Base-by-base conservation (phyloP, 148 eudicot genomes). In the Cornus controversa region DNA sequence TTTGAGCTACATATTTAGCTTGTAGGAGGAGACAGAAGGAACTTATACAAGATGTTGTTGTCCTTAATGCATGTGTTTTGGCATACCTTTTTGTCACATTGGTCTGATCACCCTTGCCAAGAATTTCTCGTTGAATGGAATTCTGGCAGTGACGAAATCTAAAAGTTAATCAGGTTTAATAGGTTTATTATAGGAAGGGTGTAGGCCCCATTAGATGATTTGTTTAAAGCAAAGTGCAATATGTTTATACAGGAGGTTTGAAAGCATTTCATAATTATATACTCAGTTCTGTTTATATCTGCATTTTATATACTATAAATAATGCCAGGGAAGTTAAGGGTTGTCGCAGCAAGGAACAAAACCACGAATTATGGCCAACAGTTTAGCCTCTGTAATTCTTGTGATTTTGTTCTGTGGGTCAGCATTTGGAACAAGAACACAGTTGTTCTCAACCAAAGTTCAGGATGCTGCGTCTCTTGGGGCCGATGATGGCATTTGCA, bases 401-500 rank as follows among this genome's bases (percentile, higher is more conserved):
- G 62, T 80, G 20, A 74, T 88, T 60, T 60, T 83, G 20, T 81
- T 85, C 60, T 73, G 27, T 78, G 63, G 79, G 3, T 75, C 68
- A 60, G 77, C 80, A 72, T 69, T 71, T 64, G 85, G 72, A 79
- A 82, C 83, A 73, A 85, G 80, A 76, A 77, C 80, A 78, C 78
- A 69, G 69, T 69, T 64, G 28, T 70, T 31, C 63, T 34, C 65
- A 6, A 40, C 25, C 64, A 72, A 40, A 16, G 66, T 34, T 22
- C 45, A 6, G 23, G 64, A 60, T 60, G 8, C 8, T 60, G 64
- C 24, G 64, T 11, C 75, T 28, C 75, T 77, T 10, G 71, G 27
- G 45, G 78, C 65, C 58, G 75, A 69, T 70, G 85, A 75, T 69
- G 91, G 89, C 66, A 77, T 89, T 50, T 89, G 91, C 74, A 85